A percentile compares a stretch with the other conserved stretches of the same genome.
These are phyloP conservation scores for Gypsophila paniculata DNA, from an alignment of 179 eudicot genomes.

Conservation along the genomic window DNA sequence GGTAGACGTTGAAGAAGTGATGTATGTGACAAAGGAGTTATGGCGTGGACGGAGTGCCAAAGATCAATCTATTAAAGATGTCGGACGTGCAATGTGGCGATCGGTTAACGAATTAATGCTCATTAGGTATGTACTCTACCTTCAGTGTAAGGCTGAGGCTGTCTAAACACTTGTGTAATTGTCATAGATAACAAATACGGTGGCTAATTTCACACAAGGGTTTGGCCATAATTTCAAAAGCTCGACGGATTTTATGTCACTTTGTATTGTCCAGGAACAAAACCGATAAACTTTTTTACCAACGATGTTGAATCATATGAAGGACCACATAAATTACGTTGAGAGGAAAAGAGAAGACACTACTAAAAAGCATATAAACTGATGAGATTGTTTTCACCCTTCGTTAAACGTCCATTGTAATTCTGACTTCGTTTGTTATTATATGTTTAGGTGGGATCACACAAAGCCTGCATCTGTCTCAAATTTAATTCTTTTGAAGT, in stretches of 20 bases:
- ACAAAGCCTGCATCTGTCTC: conserved; percentile 79
- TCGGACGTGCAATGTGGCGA: conserved; percentile 98
- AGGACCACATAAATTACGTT: not conserved
- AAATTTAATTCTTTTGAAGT: conserved; percentile 75
- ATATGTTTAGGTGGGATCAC: conserved; percentile 67
- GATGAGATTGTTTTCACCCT: not conserved
- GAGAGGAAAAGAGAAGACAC: not conserved
- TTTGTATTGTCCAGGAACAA: not conserved
- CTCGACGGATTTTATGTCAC: not conserved
- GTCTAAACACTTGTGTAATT: not conserved
- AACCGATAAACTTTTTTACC: not conserved
- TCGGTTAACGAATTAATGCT: conserved; percentile 89
- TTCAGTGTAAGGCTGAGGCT: not conserved
- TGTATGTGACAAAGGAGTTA: conserved; percentile 80
- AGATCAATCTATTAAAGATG: conserved; percentile 58
- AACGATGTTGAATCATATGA: not conserved
- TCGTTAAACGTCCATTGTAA: not conserved
- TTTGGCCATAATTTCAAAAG: not conserved
- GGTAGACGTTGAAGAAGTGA: conserved; percentile 96
- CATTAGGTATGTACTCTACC: conserved; percentile 51
- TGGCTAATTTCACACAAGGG: not conserved
- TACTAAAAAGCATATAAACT: not conserved
- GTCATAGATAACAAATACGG: not conserved
- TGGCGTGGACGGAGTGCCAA: conserved; percentile 97
- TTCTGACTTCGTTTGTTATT: conserved; percentile 11